Evolutionary conservation across 768 basidiomycete genomes (phyloP).

Genomic region (Pleurotus cornucopiae): DNA sequence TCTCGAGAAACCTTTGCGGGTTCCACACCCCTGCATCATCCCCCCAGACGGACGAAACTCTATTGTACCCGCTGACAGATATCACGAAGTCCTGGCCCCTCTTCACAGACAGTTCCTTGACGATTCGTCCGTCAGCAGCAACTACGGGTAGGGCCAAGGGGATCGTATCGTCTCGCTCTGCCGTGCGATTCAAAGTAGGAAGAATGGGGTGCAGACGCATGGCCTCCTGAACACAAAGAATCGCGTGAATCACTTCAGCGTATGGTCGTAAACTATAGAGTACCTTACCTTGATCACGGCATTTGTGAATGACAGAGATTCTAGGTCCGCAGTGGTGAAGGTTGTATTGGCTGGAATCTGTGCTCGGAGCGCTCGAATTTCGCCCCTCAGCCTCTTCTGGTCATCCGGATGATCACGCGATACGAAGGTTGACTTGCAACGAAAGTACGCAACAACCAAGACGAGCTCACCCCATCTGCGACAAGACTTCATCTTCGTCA

Average conservation of each 20-base stretch:
- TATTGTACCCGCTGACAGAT: constrained; percentile 32
- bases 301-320: constrained; percentile 1
- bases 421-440: neutral
- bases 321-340: neutral
- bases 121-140: constrained; percentile 25
- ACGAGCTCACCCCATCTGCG: constrained; percentile 20
- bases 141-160: constrained; percentile 35
- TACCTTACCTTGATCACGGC: constrained; percentile 6
- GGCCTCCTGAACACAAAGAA: constrained; percentile 16
- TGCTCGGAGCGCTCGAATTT: constrained; percentile 25
- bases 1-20: constrained; percentile 14
- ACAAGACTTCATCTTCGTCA: constrained; percentile 21
- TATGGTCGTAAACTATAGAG: neutral
- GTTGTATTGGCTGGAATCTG: neutral
- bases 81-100: constrained; percentile 28
- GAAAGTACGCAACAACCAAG: too few relatives aligned
- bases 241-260: neutral
- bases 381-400: constrained; percentile 42
- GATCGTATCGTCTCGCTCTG: constrained; percentile 31
- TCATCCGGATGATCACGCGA: constrained; percentile 25
- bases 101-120: constrained; percentile 28
- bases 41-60: constrained; percentile 18
- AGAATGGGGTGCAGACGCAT: constrained; percentile 28
- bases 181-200: constrained; percentile 17
- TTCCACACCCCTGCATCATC: constrained; percentile 18